Conservation (phyloP, 225 moss, liverwort and hornwort species). For the Polytrichum commune region DNA sequence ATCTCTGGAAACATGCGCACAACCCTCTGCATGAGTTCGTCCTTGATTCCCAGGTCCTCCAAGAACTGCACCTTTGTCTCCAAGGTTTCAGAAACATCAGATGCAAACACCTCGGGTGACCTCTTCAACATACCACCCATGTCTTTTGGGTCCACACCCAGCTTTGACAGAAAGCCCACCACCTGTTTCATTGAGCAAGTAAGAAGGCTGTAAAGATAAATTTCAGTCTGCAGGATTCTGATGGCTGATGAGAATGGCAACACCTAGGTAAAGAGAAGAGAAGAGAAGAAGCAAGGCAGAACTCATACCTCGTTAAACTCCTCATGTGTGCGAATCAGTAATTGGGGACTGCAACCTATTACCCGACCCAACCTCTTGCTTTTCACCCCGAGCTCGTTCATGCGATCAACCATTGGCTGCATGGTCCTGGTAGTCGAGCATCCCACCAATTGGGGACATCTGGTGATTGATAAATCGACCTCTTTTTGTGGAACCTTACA, state of each 20-base stretch:
- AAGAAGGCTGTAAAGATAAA: no score
- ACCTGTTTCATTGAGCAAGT: conserved; percentile 49
- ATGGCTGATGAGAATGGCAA: no score
- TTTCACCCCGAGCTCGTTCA: conserved; percentile 70
- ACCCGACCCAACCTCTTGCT: conserved; percentile 87
- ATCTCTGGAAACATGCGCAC: conserved; percentile 85
- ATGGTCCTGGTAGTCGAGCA: conserved; percentile 58
- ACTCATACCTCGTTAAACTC: conserved; percentile 73
- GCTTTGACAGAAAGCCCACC: conserved; percentile 60
- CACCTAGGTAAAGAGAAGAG: neutral
- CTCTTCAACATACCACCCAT: conserved; percentile 74
- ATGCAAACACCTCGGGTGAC: conserved; percentile 76
- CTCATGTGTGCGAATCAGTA: conserved; percentile 55
- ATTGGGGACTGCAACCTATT: conserved; percentile 74
- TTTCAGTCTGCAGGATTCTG: no score
- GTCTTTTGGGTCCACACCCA: conserved; percentile 64
- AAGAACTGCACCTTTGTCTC: conserved; percentile 73
- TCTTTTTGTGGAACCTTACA: conserved; percentile 76
- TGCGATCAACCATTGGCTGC: conserved; percentile 70
- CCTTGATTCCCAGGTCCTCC: conserved; percentile 72
- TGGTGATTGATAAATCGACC: conserved; percentile 79
- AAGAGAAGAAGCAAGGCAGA: neutral
- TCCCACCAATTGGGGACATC: conserved; percentile 81
- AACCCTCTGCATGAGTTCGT: conserved; percentile 56
- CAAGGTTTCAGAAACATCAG: conserved; percentile 56